phyloP scores from a whole-genome alignment of 495 filamentous ascomycete species.

The Lasiosphaeriaceae sp. region DNA sequence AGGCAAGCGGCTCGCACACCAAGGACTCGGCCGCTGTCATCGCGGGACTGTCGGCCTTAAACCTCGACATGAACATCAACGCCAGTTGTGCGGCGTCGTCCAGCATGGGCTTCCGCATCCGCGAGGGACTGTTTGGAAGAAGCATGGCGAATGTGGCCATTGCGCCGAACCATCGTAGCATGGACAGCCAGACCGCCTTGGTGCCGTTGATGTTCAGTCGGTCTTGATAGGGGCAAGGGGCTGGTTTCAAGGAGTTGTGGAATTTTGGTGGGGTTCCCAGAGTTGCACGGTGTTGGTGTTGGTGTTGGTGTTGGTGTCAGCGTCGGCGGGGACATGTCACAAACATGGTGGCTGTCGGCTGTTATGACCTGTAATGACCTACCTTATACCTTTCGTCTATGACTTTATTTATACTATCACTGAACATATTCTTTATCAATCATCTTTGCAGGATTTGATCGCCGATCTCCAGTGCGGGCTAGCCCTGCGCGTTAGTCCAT shows the following conservation, averaged over 20 bases:
- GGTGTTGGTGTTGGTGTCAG: too few relatives aligned
- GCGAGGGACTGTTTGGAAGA: constrained; percentile 42
- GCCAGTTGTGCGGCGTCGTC: constrained; percentile 5
- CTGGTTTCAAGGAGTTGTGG: not conserved
- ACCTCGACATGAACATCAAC: constrained; percentile 1
- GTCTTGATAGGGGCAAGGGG: constrained; percentile 9
- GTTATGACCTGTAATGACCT: constrained; percentile 4
- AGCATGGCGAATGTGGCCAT: constrained; percentile 23
- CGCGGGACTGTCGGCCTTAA: constrained; percentile 21
- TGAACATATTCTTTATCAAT: too few relatives aligned
- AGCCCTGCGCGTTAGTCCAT: too few relatives aligned
- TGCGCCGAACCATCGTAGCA: constrained; percentile 29
- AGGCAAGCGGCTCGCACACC: not conserved
- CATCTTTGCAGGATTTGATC: too few relatives aligned
- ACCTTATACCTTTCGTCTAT: not conserved
- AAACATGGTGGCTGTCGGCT: not conserved
- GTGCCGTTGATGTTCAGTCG: constrained; percentile 53
- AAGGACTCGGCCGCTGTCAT: constrained; percentile 26
- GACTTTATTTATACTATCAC: not conserved
- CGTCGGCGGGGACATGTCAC: too few relatives aligned
- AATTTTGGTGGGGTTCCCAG: not conserved
- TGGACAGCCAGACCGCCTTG: constrained; percentile 34
- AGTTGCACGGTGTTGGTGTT: too few relatives aligned
- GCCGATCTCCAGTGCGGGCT: too few relatives aligned
- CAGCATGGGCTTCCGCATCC: constrained; percentile 27